Percentiles rank a stretch among this genome's conserved stretches.
Evolutionary conservation across 176 grass and related monocot genomes (phyloP).

Genomic region (Cocos nucifera): DNA sequence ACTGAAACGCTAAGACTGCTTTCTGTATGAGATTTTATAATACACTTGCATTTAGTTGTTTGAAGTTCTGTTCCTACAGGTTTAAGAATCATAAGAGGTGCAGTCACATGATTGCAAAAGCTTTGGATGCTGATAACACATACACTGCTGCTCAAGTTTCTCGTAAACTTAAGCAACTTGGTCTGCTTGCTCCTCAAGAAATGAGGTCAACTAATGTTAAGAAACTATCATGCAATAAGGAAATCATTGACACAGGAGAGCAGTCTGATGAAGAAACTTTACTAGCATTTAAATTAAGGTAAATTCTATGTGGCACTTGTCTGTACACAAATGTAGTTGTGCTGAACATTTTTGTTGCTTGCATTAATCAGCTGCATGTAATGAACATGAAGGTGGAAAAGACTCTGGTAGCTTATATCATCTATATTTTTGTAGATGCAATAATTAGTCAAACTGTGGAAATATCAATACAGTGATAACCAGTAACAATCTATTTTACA

Average conservation of each 20-base stretch:
- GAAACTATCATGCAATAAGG: constrained; percentile 1
- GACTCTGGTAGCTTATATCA: too few species aligned
- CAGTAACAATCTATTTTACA: too few species aligned
- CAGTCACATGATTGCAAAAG: constrained; percentile 24
- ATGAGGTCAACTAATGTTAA: neutral
- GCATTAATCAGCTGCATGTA: neutral
- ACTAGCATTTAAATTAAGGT: constrained; percentile 55
- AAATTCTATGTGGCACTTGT: constrained; percentile 7
- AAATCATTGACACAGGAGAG: neutral
- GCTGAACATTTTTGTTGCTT: constrained; percentile 7
- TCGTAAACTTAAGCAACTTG: constrained; percentile 22
- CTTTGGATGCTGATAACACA: constrained; percentile 17
- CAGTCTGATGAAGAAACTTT: constrained; percentile 65
- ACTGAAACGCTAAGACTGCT: too few species aligned
- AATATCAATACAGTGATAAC: too few species aligned
- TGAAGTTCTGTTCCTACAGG: constrained; percentile 1
- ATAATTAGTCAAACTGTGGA: too few species aligned
- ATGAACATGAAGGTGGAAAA: too few species aligned
- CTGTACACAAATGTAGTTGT: constrained; percentile 21
- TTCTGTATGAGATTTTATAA: too few species aligned
- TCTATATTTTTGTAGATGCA: too few species aligned
- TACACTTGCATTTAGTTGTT: neutral
- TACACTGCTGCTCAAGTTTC: constrained; percentile 19
- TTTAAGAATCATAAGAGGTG: constrained; percentile 11
- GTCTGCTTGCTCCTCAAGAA: constrained; percentile 13